Percentiles rank a stretch among this genome's conserved stretches.
Conservation (phyloP, 768 basidiomycete species). For the Mrakia hoshinonis region DNA sequence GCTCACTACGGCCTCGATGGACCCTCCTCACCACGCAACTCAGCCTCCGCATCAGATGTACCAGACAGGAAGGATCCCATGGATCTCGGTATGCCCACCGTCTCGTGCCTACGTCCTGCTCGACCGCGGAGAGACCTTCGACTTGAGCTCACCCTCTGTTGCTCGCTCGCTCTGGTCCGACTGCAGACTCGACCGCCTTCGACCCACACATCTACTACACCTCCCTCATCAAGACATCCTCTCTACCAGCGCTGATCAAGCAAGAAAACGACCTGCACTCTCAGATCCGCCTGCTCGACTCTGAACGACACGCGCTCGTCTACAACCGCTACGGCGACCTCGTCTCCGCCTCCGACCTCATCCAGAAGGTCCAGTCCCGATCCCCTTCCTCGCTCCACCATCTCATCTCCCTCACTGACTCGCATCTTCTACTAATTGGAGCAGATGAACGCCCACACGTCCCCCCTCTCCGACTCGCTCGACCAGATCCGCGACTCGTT, state of each 20-base stretch:
- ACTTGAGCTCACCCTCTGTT: neutral
- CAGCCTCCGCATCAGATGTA: neutral
- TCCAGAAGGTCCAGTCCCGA: constrained; percentile 54
- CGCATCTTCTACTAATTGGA: neutral
- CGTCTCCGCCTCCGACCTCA: constrained; percentile 86
- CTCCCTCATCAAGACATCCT: constrained; percentile 71
- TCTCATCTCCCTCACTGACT: neutral
- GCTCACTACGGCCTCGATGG: constrained; percentile 20
- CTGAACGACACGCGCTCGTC: constrained; percentile 80
- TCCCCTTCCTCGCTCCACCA: too few species aligned
- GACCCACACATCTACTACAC: constrained; percentile 78
- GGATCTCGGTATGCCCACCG: constrained; percentile 2
- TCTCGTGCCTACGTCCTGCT: neutral
- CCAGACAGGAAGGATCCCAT: constrained; percentile 5
- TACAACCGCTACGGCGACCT: constrained; percentile 95
- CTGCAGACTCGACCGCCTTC: constrained; percentile 66
- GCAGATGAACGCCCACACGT: constrained; percentile 28
- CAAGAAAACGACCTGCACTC: constrained; percentile 58
- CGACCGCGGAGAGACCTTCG: too few species aligned
- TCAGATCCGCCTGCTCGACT: constrained; percentile 72
- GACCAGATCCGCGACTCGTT: constrained; percentile 18
- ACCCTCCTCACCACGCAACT: neutral
- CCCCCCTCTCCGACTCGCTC: constrained; percentile 27
- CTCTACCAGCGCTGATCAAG: constrained; percentile 62
- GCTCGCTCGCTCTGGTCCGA: neutral